These are phyloP conservation scores for Ganoderma lucidum DNA, from an alignment of 1,284 basidiomycete genomes.

Conservation along the genomic window DNA sequence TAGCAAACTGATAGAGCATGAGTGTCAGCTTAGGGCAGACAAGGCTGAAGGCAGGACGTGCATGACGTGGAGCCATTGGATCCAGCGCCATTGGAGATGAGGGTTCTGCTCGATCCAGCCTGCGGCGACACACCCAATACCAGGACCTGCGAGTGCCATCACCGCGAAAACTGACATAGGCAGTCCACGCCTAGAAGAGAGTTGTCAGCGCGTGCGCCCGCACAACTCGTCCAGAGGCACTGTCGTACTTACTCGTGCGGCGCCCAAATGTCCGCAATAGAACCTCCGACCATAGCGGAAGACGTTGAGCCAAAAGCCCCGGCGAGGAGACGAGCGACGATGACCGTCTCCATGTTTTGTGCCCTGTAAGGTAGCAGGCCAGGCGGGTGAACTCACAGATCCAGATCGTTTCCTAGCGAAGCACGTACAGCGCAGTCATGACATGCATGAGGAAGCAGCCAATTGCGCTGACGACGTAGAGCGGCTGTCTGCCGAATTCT, in stretches of 20 bases:
- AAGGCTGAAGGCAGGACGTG: conserved; percentile 29
- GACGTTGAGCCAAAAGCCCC: conserved; percentile 77
- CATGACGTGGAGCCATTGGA: conserved; percentile 83
- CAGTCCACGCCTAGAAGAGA: conserved; percentile 63
- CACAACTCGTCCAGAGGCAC: too few relatives aligned
- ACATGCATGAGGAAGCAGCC: conserved; percentile 68
- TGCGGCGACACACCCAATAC: conserved; percentile 70
- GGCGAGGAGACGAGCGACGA: conserved; percentile 71
- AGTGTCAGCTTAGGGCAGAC: conserved; percentile 4
- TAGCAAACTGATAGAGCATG: conserved; percentile 47
- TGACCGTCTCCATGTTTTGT: conserved; percentile 73
- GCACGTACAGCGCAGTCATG: conserved; percentile 66
- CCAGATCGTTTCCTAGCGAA: not conserved
- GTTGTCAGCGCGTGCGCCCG: too few relatives aligned
- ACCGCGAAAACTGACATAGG: conserved; percentile 77
- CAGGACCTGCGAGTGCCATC: conserved; percentile 65
- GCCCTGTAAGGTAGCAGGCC: conserved; percentile 47
- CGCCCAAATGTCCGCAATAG: conserved; percentile 76
- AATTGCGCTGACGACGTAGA: conserved; percentile 67
- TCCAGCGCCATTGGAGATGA: conserved; percentile 79
- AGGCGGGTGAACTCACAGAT: too few relatives aligned
- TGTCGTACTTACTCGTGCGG: conserved; percentile 56
- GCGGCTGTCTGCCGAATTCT: conserved; percentile 76
- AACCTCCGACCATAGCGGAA: conserved; percentile 82
- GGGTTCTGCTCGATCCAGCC: conserved; percentile 76